These are phyloP conservation scores for Dimocarpus longan DNA, from an alignment of 345 rosid genomes.

Conservation along the genomic window DNA sequence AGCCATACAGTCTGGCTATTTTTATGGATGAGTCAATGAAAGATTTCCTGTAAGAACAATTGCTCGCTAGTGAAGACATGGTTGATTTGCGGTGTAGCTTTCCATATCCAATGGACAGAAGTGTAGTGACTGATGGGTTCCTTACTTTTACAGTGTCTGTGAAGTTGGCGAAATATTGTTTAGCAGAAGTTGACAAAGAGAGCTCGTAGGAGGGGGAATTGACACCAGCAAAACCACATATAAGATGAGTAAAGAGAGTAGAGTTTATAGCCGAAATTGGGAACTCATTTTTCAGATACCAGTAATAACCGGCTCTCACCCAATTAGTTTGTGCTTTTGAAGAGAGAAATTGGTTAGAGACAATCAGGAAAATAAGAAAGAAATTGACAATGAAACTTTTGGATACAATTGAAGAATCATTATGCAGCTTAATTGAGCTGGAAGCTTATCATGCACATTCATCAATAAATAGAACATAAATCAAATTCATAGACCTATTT, in stretches of 20 bases:
- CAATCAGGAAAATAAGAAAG: neutral
- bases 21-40: neutral
- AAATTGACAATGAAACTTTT: neutral
- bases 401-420: neutral
- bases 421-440: too few relatives aligned
- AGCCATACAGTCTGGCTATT: neutral
- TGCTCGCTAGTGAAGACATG: neutral
- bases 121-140: conserved; percentile 25
- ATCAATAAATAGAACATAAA: too few relatives aligned
- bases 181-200: neutral
- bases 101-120: conserved; percentile 18
- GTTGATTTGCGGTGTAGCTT: neutral
- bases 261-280: conserved; percentile 24
- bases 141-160: neutral
- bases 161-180: neutral
- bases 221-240: conserved; percentile 24
- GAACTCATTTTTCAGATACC: conserved; percentile 21
- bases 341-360: neutral
- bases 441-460: too few relatives aligned
- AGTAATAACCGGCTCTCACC: conserved; percentile 32
- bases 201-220: neutral
- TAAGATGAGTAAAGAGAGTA: conserved; percentile 34
- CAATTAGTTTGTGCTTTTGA: conserved; percentile 12
- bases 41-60: neutral
- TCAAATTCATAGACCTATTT: too few relatives aligned